phyloP scores from a whole-genome alignment of 768 basidiomycete species.

The Mycena pura region DNA sequence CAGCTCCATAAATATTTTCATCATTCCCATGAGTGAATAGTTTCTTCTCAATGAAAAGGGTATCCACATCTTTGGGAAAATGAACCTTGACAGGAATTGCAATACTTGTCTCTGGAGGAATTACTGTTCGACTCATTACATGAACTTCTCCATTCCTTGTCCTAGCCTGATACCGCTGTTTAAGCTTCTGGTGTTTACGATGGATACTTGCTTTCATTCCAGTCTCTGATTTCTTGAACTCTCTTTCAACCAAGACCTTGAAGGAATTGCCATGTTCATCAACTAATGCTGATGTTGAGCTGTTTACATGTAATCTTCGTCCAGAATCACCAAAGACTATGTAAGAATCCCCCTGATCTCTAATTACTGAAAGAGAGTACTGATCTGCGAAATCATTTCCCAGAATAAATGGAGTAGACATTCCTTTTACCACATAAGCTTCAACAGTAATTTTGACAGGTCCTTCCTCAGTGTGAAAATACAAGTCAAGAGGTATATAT shows the following conservation, averaged over 20 bases:
- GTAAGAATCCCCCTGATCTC: conserved; percentile 14
- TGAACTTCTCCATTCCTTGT: too few species aligned
- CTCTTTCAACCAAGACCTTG: too few species aligned
- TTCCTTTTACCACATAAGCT: conserved; percentile 37
- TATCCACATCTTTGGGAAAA: neutral
- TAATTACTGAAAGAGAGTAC: conserved; percentile 36
- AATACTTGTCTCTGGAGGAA: conserved; percentile 14
- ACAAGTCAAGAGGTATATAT: conserved; percentile 31
- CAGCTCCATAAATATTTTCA: conserved; percentile 2
- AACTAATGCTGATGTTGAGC: neutral
- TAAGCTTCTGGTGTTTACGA: neutral
- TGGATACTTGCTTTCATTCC: too few species aligned
- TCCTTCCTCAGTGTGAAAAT: conserved; percentile 31
- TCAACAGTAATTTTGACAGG: conserved; percentile 34
- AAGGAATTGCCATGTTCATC: neutral
- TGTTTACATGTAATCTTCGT: neutral
- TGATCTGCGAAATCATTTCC: conserved; percentile 42
- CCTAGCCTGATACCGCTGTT: too few species aligned
- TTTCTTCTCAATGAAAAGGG: conserved; percentile 17
- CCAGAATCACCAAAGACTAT: conserved; percentile 1
- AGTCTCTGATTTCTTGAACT: too few species aligned
- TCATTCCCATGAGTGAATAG: neutral
- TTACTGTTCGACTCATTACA: neutral
- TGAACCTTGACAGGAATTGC: neutral
- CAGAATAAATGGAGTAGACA: conserved; percentile 37